These are phyloP conservation scores for Lepidium sativum DNA, from an alignment of 345 rosid species.

Conservation along the genomic window DNA sequence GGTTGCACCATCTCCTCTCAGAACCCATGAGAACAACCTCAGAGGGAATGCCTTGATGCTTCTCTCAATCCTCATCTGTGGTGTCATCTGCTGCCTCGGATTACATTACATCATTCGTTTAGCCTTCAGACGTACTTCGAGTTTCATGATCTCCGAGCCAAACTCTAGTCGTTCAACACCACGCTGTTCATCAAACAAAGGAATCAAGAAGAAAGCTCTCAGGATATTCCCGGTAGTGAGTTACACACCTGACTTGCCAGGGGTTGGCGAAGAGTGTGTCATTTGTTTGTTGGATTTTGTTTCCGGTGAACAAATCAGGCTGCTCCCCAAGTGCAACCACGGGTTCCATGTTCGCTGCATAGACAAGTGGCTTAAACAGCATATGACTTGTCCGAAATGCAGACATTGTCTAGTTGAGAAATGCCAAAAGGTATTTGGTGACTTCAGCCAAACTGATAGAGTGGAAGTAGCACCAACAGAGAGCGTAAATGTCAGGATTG, in stretches of 20 bases:
- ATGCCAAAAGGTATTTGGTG: constrained; percentile 24
- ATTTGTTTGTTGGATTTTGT: constrained; percentile 48
- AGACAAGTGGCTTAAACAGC: constrained; percentile 57
- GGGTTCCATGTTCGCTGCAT: constrained; percentile 60
- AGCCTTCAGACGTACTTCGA: constrained; percentile 32
- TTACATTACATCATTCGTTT: constrained; percentile 44
- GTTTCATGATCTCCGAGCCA: constrained; percentile 26
- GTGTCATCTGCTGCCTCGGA: constrained; percentile 37
- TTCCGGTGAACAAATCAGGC: constrained; percentile 34
- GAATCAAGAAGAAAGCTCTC: constrained; percentile 37
- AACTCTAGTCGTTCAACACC: constrained; percentile 5
- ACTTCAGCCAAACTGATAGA: background rate
- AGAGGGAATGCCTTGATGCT: constrained; percentile 34
- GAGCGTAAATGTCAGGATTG: constrained; percentile 14
- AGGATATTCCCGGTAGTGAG: constrained; percentile 37
- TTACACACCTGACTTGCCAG: constrained; percentile 35
- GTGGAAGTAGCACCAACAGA: background rate
- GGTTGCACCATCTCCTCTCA: too few species aligned
- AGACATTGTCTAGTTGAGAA: constrained; percentile 37
- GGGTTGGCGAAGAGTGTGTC: constrained; percentile 39
- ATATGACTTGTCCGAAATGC: constrained; percentile 62
- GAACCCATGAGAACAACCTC: constrained; percentile 25
- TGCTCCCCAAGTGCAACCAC: constrained; percentile 62
- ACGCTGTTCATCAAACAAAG: constrained; percentile 21
- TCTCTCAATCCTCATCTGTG: constrained; percentile 44